These are phyloP conservation scores for Coemansia sp. DNA, from an alignment of 192 early-diverging fungal species.

Conservation along the genomic window DNA sequence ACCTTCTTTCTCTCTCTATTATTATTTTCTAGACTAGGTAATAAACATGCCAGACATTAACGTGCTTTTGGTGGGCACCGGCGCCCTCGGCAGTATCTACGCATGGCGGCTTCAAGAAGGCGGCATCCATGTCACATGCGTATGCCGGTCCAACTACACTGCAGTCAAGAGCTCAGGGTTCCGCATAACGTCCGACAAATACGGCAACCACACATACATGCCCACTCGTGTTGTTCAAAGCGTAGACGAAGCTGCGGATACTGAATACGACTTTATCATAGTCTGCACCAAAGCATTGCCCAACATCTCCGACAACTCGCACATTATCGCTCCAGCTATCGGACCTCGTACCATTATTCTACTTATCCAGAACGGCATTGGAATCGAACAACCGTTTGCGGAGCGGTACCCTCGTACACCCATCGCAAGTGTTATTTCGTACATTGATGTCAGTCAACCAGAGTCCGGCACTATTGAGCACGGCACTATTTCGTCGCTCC, in stretches of 20 bases:
- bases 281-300: conserved; percentile 71
- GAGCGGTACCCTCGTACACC: conserved; percentile 63
- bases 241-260: conserved; percentile 51
- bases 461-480: conserved; percentile 57
- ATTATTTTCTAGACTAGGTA: background rate
- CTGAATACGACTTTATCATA: conserved; percentile 60
- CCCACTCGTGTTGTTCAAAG: conserved; percentile 56
- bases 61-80: conserved; percentile 62
- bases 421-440: conserved; percentile 61
- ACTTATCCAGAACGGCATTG: conserved; percentile 74
- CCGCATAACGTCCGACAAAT: conserved; percentile 57
- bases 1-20: background rate
- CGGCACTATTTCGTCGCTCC: conserved; percentile 40
- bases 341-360: conserved; percentile 57
- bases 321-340: conserved; percentile 60
- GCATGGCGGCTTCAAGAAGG: conserved; percentile 62
- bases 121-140: conserved; percentile 54
- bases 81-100: conserved; percentile 67
- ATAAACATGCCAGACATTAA: conserved; percentile 7
- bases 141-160: conserved; percentile 71
- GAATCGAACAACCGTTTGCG: conserved; percentile 60
- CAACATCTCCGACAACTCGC: conserved; percentile 57
- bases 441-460: conserved; percentile 64
- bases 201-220: conserved; percentile 57
- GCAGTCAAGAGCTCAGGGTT: conserved; percentile 57